Evolutionary conservation across 1,139 yeast genomes (phyloP).

Genomic region (Nakaseomyces delphensis): DNA sequence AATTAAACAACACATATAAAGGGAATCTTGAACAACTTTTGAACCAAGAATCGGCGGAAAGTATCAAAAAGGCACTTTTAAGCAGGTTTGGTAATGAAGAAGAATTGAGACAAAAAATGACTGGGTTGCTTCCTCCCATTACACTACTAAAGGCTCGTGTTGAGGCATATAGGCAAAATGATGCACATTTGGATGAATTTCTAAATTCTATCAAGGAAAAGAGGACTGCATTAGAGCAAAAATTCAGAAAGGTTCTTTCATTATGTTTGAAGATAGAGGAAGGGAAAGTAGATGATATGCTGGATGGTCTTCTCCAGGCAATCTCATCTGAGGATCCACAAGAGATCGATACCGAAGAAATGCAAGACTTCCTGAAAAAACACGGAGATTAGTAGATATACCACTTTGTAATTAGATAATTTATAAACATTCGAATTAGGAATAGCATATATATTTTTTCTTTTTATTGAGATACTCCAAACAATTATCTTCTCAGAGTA

Average conservation of each 20-base stretch:
- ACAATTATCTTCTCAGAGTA: no score
- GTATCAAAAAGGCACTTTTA: constrained; percentile 9
- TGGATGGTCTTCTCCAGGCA: constrained; percentile 81
- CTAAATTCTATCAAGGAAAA: constrained; percentile 42
- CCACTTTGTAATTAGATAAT: not conserved
- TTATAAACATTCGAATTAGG: not conserved
- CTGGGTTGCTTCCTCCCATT: constrained; percentile 45
- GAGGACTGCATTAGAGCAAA: constrained; percentile 62
- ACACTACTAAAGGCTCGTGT: constrained; percentile 66
- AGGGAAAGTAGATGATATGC: constrained; percentile 67
- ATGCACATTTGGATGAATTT: constrained; percentile 44
- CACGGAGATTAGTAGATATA: constrained; percentile 13
- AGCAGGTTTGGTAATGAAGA: constrained; percentile 12
- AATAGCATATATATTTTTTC: not conserved
- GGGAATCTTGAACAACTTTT: constrained; percentile 25
- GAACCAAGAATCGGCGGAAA: constrained; percentile 19
- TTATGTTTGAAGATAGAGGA: constrained; percentile 82
- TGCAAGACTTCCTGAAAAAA: constrained; percentile 29
- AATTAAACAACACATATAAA: constrained; percentile 28
- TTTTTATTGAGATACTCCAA: no score
- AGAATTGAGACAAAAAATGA: constrained; percentile 17
- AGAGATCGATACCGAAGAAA: constrained; percentile 46
- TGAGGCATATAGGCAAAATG: constrained; percentile 65
- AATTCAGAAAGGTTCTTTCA: constrained; percentile 83
- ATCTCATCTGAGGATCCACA: constrained; percentile 72